phyloP scores from a whole-genome alignment of 495 filamentous ascomycete genomes.

The Aspergillus kassunensis region DNA sequence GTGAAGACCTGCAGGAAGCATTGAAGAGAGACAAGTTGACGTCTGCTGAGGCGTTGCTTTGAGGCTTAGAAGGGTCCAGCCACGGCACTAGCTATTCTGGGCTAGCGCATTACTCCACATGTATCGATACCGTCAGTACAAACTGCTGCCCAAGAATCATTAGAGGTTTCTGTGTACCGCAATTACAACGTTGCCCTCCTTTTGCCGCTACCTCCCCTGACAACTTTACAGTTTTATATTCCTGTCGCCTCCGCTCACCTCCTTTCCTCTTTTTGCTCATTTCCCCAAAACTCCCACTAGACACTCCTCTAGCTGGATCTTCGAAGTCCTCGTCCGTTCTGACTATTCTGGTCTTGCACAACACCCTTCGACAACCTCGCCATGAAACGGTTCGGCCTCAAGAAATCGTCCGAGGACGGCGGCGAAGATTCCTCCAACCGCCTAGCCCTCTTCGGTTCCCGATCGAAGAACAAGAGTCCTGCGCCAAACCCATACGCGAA shows the following conservation, averaged over 20 bases:
- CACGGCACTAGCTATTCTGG: constrained; percentile 16
- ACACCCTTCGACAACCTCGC: constrained; percentile 18
- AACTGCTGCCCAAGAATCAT: neutral
- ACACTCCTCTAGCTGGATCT: too few species aligned
- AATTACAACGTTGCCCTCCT: constrained; percentile 15
- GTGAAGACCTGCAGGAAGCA: constrained; percentile 23
- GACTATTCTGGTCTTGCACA: too few species aligned
- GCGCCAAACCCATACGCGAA: constrained; percentile 66
- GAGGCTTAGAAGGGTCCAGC: constrained; percentile 19
- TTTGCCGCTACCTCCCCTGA: constrained; percentile 18
- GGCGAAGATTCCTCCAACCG: constrained; percentile 56
- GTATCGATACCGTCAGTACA: constrained; percentile 21
- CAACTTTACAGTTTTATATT: constrained; percentile 4
- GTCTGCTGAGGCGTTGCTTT: constrained; percentile 13
- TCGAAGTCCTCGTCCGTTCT: too few species aligned
- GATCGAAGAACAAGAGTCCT: constrained; percentile 58
- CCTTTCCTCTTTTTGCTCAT: constrained; percentile 7
- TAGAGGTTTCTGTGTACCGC: neutral
- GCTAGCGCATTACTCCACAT: constrained; percentile 14
- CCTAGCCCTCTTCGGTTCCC: constrained; percentile 55
- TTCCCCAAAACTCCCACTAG: constrained; percentile 3
- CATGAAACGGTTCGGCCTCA: constrained; percentile 56
- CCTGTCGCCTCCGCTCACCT: constrained; percentile 12
- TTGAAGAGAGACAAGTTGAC: constrained; percentile 10
- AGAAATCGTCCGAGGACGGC: constrained; percentile 64